Base-by-base conservation (phyloP, 108 stramenopile species). In the Fragilariopsis cylindrus region DNA sequence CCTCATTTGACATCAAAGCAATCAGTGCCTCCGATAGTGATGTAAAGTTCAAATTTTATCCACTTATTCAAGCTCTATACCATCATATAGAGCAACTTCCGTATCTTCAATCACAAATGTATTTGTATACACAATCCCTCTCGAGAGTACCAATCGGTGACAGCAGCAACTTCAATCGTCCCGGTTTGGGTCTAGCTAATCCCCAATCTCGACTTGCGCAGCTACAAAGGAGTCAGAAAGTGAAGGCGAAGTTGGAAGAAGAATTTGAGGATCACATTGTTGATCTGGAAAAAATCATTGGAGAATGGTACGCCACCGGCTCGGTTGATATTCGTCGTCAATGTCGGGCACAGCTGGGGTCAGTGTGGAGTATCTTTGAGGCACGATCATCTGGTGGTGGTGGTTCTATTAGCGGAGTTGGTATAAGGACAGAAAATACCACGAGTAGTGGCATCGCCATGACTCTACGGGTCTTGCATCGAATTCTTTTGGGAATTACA, bases 371-470 rank as follows among this genome's bases (percentile, higher is more conserved):
- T 2, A 54, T 67, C 7, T 86, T 79, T 75, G 63, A 74, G 42
- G 62, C 69, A 2, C 15, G 76, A 45, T 72, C 84, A 8, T 57
- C 75, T 7, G 65, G 55, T 11, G 42, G 42, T 48, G 62, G 67
- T n/a, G 57, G 58, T 7, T 21, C 21, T 8, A 39, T 48, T 11
- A 19, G 46, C 49, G 67, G 67, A 52, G 48, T 48, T 39, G 75
- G 78, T 39, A 44, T 79, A 46, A 75, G 76, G 47, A 60, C 72
- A 19, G 88, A 92, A 76, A 90, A 92, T 62, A 90, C 91, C 47
- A 82, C 79, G 54, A 86, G 85, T 3, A 84, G 87, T 71, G 87
- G 86, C 3, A 74, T 92, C 49, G 70, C 67, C 2, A 84, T 85
- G 16, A 81, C 89, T 5, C 58, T 92, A 46, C 79, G 74, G 12